phyloP scores from a whole-genome alignment of 306 rosid genomes.

The Dicorynia guianensis region DNA sequence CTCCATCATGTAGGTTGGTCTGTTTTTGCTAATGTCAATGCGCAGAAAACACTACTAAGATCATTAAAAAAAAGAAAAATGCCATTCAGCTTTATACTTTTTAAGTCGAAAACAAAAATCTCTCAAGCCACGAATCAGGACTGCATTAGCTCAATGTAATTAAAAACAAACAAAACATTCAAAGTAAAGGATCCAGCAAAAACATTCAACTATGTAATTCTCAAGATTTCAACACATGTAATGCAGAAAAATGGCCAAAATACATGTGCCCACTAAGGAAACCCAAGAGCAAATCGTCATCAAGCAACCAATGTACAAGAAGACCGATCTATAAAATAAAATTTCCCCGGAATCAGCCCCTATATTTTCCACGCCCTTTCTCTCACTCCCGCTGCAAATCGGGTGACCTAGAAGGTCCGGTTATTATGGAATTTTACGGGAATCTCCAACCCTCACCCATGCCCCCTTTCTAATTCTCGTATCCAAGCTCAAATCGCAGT shows the following conservation, averaged over 20 bases:
- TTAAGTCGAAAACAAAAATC: not conserved
- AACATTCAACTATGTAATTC: not conserved
- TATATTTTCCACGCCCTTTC: not conserved
- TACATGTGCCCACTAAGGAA: not conserved
- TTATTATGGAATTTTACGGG: not conserved
- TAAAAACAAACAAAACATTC: not conserved
- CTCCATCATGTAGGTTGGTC: not conserved
- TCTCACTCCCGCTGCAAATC: not conserved
- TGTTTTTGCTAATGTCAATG: not conserved
- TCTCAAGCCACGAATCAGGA: not conserved
- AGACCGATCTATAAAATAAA: not conserved
- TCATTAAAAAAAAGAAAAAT: not conserved
- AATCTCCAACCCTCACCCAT: not conserved
- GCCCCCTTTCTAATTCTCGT: not conserved
- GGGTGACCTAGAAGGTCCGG: not conserved
- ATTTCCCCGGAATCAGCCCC: not conserved
- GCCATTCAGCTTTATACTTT: not conserved
- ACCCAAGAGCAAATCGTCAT: not conserved
- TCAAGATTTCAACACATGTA: not conserved
- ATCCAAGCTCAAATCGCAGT: conserved; percentile 1
- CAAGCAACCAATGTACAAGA: not conserved
- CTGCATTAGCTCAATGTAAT: not conserved
- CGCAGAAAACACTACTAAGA: not conserved
- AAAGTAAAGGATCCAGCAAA: not conserved
- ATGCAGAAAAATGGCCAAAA: too few species aligned